These are phyloP conservation scores for Coniferiporia weirii DNA, from an alignment of 1,284 basidiomycete genomes.

Conservation along the genomic window DNA sequence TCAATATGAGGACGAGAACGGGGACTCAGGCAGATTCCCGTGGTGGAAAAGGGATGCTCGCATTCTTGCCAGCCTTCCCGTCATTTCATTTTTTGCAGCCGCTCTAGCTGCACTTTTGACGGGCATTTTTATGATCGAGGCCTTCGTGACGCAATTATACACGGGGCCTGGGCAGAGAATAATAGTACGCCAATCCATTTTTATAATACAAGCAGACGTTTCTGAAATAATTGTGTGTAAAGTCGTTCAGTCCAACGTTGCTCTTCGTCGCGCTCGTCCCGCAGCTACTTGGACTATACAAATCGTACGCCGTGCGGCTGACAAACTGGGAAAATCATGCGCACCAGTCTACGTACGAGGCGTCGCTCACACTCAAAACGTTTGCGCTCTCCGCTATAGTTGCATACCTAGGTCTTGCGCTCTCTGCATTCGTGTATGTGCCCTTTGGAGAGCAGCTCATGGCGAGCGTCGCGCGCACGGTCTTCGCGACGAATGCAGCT, in stretches of 20 bases:
- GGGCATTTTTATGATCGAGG: slow-evolving; percentile 81
- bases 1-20: slow-evolving; percentile 47
- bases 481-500: slow-evolving; percentile 27
- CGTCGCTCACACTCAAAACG: slow-evolving; percentile 86
- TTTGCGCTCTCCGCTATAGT: slow-evolving; percentile 88
- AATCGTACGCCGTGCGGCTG: slow-evolving; percentile 60
- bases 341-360: slow-evolving; percentile 70
- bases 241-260: slow-evolving; percentile 81
- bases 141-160: slow-evolving; percentile 82
- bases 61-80: slow-evolving; percentile 70
- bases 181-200: slow-evolving; percentile 48
- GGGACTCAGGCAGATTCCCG: slow-evolving; percentile 30
- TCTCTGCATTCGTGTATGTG: slow-evolving; percentile 88
- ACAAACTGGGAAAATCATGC: slow-evolving; percentile 92
- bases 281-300: slow-evolving; percentile 76
- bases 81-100: slow-evolving; percentile 72
- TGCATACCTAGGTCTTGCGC: slow-evolving; percentile 80
- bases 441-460: slow-evolving; percentile 87
- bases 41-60: slow-evolving; percentile 80
- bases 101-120: slow-evolving; percentile 70
- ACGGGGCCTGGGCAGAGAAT: slow-evolving; percentile 79
- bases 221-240: slow-evolving; percentile 11
- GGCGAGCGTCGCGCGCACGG: slow-evolving; percentile 41
- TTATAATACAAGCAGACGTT: neutral
- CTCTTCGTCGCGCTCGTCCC: slow-evolving; percentile 84